Evolutionary conservation across 768 basidiomycete genomes (phyloP).

Genomic region (Serpula lacrymans): DNA sequence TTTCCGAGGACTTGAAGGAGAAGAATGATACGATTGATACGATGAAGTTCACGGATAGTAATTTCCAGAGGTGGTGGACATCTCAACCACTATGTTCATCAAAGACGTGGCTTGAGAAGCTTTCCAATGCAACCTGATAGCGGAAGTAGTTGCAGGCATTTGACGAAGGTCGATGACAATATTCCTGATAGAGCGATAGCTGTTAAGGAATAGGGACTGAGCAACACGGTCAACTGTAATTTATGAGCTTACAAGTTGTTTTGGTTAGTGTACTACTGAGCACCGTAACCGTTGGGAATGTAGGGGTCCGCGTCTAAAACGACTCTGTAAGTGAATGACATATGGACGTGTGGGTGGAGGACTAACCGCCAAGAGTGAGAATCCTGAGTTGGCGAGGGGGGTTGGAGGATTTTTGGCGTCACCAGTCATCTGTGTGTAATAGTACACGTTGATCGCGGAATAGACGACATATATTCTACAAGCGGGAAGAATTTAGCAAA

Average conservation of each 20-base stretch:
- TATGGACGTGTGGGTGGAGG: too few species aligned
- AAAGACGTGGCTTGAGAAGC: slow-evolving; percentile 67
- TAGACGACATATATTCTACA: slow-evolving; percentile 59
- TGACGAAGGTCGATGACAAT: slow-evolving; percentile 69
- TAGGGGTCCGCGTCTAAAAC: slow-evolving; percentile 64
- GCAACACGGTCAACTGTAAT: slow-evolving; percentile 1
- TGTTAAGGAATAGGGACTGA: slow-evolving; percentile 21
- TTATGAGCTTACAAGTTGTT: slow-evolving; percentile 53
- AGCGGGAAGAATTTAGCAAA: too few species aligned
- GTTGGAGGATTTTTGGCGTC: slow-evolving; percentile 61
- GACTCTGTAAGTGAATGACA: too few species aligned
- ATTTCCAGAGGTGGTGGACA: slow-evolving; percentile 55
- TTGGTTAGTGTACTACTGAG: slow-evolving; percentile 49
- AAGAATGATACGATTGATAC: too few species aligned
- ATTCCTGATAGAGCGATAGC: slow-evolving; percentile 64
- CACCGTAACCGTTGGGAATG: slow-evolving; percentile 48
- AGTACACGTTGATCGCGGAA: slow-evolving; percentile 56
- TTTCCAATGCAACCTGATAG: slow-evolving; percentile 71
- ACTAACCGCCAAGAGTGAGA: slow-evolving; percentile 65
- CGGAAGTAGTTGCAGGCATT: slow-evolving; percentile 44
- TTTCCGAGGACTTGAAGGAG: too few species aligned
- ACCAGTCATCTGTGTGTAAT: slow-evolving; percentile 67
- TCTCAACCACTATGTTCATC: slow-evolving; percentile 58
- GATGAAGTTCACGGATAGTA: too few species aligned
- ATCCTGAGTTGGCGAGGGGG: slow-evolving; percentile 49